phyloP scores from a whole-genome alignment of 202 grass and related monocot species.

The Setaria italica region DNA sequence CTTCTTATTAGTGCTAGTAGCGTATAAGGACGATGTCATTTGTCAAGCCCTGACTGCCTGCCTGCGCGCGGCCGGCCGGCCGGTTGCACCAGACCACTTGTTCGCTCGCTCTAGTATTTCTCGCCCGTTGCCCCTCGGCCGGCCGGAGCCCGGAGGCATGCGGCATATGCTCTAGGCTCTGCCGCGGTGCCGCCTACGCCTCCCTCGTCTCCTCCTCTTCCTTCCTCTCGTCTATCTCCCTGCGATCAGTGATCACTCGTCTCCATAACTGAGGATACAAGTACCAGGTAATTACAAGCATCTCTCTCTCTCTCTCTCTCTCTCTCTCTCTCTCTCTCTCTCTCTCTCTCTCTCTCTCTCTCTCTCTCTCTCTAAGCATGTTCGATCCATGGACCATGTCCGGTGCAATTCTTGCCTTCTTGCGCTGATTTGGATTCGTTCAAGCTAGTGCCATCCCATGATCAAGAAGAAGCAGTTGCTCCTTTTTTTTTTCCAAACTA shows the following conservation, averaged over 20 bases:
- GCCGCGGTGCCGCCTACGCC: not conserved
- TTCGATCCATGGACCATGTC: conserved; percentile 15
- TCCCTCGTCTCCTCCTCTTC: not conserved
- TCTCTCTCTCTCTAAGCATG: not conserved
- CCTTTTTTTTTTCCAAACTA: not conserved
- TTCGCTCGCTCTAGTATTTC: not conserved
- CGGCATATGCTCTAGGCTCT: not conserved
- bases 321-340: no score
- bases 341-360: no score
- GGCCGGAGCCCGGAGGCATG: not conserved
- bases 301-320: not conserved
- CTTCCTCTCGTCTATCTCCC: not conserved
- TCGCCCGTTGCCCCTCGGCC: conserved; percentile 22
- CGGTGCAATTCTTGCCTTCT: not conserved
- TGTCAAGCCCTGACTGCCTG: no score
- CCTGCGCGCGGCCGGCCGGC: no score
- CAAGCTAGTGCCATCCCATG: not conserved
- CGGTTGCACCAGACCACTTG: not conserved
- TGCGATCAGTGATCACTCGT: not conserved
- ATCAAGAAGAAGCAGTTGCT: not conserved
- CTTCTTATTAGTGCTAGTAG: no score
- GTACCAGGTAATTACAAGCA: not conserved
- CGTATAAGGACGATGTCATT: no score
- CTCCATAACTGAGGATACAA: conserved; percentile 1
- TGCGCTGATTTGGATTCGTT: not conserved